phyloP scores from a whole-genome alignment of 306 rosid species.

The Luffa acutangula region DNA sequence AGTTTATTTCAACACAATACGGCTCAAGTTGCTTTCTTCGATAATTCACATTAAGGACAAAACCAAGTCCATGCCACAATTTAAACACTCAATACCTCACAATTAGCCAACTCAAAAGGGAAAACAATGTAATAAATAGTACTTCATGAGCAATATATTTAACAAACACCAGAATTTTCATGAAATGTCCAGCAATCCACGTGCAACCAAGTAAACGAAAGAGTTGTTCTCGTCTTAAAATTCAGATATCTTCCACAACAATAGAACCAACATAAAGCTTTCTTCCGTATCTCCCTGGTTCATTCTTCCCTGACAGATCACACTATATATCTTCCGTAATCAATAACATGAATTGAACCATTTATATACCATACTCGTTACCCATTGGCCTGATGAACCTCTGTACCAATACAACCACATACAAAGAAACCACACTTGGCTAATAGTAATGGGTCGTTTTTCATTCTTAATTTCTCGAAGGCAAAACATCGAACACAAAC shows the following conservation, averaged over 20 bases:
- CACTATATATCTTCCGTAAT: background rate
- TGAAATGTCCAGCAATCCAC: background rate
- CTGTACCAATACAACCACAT: background rate
- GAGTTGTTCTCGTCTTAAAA: background rate
- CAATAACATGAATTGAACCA: background rate
- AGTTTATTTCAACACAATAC: background rate
- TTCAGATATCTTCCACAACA: background rate
- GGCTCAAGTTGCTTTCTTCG: background rate
- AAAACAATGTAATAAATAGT: background rate
- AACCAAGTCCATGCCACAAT: background rate
- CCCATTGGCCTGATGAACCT: background rate
- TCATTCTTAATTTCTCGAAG: background rate
- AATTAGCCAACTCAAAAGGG: background rate
- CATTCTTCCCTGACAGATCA: background rate
- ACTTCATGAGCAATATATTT: background rate
- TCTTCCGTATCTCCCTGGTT: background rate
- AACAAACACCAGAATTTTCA: background rate
- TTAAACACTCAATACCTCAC: background rate
- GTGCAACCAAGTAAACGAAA: background rate
- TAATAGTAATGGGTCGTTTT: background rate
- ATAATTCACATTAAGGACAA: background rate
- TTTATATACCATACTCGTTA: background rate
- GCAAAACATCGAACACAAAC: constrained; percentile 33
- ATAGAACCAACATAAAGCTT: background rate
- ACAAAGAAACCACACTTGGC: background rate